Percentiles rank a stretch among this genome's conserved stretches.
Conservation (phyloP, 768 basidiomycete genomes). For the Coprinellus aureogranulatus region DNA sequence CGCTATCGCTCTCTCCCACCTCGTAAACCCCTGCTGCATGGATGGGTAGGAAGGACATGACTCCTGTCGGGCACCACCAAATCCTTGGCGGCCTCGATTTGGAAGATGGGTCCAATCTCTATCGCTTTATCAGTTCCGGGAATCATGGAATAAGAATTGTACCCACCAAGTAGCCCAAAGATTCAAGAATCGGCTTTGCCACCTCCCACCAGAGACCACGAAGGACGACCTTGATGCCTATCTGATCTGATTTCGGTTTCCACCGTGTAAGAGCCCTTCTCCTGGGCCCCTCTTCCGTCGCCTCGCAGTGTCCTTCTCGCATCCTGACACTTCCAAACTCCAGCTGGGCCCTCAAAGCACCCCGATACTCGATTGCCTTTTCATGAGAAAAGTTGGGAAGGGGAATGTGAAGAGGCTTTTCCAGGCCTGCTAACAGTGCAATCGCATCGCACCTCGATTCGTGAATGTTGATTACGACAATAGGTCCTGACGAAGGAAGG, state of each 20-base stretch:
- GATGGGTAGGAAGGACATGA: slow-evolving; percentile 33
- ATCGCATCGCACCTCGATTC: slow-evolving; percentile 12
- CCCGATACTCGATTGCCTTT: background rate
- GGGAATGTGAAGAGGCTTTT: slow-evolving; percentile 3
- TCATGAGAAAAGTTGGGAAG: background rate
- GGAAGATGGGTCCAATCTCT: background rate
- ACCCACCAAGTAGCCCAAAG: background rate
- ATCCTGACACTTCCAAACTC: background rate
- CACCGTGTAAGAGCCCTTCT: too few species aligned
- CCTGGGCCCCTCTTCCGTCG: too few species aligned
- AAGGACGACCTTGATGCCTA: too few species aligned
- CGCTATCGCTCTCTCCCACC: background rate
- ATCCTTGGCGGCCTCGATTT: too few species aligned
- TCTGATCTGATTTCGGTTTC: too few species aligned
- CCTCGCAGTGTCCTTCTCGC: too few species aligned
- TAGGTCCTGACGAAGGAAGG: background rate
- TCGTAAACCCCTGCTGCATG: slow-evolving; percentile 35
- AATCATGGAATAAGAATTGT: too few species aligned
- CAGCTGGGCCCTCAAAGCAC: too few species aligned
- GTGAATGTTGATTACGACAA: slow-evolving; percentile 12
- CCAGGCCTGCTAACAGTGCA: background rate
- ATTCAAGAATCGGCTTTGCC: slow-evolving; percentile 1
- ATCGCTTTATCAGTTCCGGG: background rate
- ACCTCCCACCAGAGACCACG: background rate
- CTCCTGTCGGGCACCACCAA: slow-evolving; percentile 26